These are phyloP conservation scores for Trichoderma sp. DNA, from an alignment of 2,329 filamentous ascomycete species.

Conservation along the genomic window DNA sequence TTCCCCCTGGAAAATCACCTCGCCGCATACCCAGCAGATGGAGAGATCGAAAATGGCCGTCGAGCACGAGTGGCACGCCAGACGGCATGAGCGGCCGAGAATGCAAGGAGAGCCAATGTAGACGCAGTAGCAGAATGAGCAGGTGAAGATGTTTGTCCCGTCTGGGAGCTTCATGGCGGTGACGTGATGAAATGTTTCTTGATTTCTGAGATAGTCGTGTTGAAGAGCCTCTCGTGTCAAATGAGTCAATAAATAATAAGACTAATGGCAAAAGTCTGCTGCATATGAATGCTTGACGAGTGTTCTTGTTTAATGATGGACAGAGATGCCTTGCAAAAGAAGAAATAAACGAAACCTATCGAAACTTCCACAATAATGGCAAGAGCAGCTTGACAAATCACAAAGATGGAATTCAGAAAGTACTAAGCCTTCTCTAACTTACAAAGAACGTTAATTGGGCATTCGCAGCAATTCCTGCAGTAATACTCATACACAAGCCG, in stretches of 20 bases:
- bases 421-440: not conserved
- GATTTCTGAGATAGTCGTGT: not conserved
- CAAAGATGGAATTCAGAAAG: not conserved
- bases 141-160: constrained; percentile 46
- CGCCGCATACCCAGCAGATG: constrained; percentile 60
- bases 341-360: not conserved
- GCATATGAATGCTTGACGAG: not conserved
- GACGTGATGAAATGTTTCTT: not conserved
- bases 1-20: constrained; percentile 54
- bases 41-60: constrained; percentile 52
- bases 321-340: too few species aligned
- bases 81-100: constrained; percentile 50
- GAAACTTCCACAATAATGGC: not conserved
- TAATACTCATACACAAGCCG: constrained; percentile 11
- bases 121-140: constrained; percentile 57
- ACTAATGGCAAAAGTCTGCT: not conserved
- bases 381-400: not conserved
- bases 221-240: not conserved
- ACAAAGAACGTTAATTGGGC: not conserved
- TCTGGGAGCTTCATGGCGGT: not conserved
- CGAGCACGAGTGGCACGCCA: constrained; percentile 53
- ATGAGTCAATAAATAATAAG: not conserved
- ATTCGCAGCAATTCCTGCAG: constrained; percentile 2
- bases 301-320: not conserved
- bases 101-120: constrained; percentile 41